Evolutionary conservation across 805 yeast species (phyloP).

Genomic region (Kodamaea sagamina): DNA sequence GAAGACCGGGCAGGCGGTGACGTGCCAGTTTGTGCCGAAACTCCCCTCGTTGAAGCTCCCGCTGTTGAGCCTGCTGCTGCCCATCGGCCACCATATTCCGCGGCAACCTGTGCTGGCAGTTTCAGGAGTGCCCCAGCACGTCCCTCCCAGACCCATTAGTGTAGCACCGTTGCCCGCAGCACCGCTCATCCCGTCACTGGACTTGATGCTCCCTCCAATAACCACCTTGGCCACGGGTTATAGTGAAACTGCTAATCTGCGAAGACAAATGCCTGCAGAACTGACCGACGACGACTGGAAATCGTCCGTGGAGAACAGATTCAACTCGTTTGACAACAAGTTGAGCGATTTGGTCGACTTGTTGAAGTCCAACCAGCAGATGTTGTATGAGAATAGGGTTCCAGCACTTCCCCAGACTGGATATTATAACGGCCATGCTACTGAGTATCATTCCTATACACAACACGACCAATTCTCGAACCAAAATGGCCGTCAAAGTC

Average conservation of each 20-base stretch:
- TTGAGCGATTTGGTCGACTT: slow-evolving; percentile 40
- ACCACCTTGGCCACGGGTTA: slow-evolving; percentile 8
- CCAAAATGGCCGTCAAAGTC: too few species aligned
- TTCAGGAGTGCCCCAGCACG: background rate
- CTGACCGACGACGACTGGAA: slow-evolving; percentile 32
- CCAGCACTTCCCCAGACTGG: too few species aligned
- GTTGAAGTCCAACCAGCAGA: slow-evolving; percentile 33
- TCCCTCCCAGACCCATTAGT: background rate
- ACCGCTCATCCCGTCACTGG: background rate
- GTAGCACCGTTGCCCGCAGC: background rate
- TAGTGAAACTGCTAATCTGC: background rate
- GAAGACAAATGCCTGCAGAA: slow-evolving; percentile 1
- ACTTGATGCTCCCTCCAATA: slow-evolving; percentile 8
- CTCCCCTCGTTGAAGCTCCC: slow-evolving; percentile 45
- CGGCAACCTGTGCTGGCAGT: background rate
- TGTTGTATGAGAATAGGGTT: slow-evolving; percentile 23
- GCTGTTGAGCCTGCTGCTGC: slow-evolving; percentile 12
- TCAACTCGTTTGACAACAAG: slow-evolving; percentile 39
- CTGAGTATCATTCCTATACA: background rate
- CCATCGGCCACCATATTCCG: slow-evolving; percentile 1
- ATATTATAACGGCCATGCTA: too few species aligned
- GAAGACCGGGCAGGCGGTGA: slow-evolving; percentile 44
- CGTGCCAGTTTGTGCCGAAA: slow-evolving; percentile 58
- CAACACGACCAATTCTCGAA: background rate
- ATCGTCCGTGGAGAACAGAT: slow-evolving; percentile 34